Base-by-base conservation (phyloP, 108 stramenopile genomes). In the Fistulifera solaris region DNA sequence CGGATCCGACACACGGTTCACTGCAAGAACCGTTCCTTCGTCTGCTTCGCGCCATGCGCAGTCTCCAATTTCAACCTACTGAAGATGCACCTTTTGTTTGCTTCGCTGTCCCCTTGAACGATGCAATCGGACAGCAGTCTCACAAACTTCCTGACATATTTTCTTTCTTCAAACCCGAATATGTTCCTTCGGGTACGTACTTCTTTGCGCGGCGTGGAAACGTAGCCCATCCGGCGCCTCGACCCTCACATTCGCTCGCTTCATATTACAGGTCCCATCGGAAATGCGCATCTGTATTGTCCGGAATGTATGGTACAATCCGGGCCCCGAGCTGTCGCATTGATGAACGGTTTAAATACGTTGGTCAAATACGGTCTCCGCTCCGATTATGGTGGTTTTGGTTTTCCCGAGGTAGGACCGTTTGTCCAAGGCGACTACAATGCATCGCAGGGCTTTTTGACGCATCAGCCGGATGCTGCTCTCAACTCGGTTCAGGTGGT, bases 161-260 rank as follows among this genome's bases (percentile, higher is more conserved):
- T 54, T 73, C 71, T 11, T 87, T 73, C 43, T 87, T 77, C 56
- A 38, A 66, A 0, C 77, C 81, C 5, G 76, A 78, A 23, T 78
- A 66, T 48, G n/a, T 43, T 1, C 63, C 78, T 25, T 12, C 45
- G 14, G 66, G 67, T 14, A 35, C 8, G 31, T 35, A 63, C 8
- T 8, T 35, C 6, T 78, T 35, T n/a, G n/a, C n/a, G 31, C 8
- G 31, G 6, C 31, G 31, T 35, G 3, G 31, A 35, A 8, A 35
- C 31, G 8, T 35, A 8, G 31, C 8, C 8, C 8, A 3, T 6
- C 3, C 3, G 8, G 31, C 31, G 31, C 31, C 8, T 3, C 3
- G 6, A 8, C 31, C 31, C 31, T 35, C 6, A 35, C 31, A 35
- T 35, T 35, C n/a, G 31, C 8, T 35, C 31, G 31, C 31, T 35